Evolutionary conservation across 2,329 filamentous ascomycete genomes (phyloP).

Genomic region (Colletotrichum spinosum): DNA sequence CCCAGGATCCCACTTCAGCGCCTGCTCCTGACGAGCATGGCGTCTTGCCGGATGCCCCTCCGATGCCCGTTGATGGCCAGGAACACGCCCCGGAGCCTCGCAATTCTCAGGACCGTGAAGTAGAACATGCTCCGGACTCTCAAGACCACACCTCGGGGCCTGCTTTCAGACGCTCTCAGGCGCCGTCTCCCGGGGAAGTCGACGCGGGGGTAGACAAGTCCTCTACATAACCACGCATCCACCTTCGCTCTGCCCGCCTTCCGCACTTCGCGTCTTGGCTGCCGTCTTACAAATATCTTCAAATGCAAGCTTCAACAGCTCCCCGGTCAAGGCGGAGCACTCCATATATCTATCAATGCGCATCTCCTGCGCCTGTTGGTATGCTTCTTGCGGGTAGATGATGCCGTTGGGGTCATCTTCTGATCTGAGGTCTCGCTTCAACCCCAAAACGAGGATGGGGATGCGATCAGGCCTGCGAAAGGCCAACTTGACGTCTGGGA

Average conservation of each 20-base stretch:
- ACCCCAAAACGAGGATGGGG: slow-evolving; percentile 67
- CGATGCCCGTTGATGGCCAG: not conserved
- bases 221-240: slow-evolving; percentile 64
- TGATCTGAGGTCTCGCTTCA: slow-evolving; percentile 71
- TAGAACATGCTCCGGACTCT: too few relatives aligned
- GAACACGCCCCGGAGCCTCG: too few relatives aligned
- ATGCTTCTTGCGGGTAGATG: slow-evolving; percentile 71
- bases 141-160: too few relatives aligned
- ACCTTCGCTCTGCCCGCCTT: slow-evolving; percentile 66
- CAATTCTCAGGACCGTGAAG: too few relatives aligned
- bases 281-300: slow-evolving; percentile 72
- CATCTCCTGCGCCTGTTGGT: slow-evolving; percentile 67
- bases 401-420: slow-evolving; percentile 70
- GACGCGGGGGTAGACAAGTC: not conserved
- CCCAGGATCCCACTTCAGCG: slow-evolving; percentile 6
- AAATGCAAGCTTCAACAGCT: slow-evolving; percentile 67
- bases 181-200: not conserved
- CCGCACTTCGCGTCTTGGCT: slow-evolving; percentile 56
- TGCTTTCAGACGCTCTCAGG: too few relatives aligned
- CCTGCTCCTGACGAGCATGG: not conserved
- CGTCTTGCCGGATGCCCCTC: not conserved
- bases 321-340: slow-evolving; percentile 71
- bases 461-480: slow-evolving; percentile 61
- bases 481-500: slow-evolving; percentile 62
- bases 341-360: slow-evolving; percentile 73